Percentiles rank a stretch among this genome's conserved stretches.
phyloP scores from a whole-genome alignment of 768 basidiomycete genomes.

The Hypholoma fasciculare region DNA sequence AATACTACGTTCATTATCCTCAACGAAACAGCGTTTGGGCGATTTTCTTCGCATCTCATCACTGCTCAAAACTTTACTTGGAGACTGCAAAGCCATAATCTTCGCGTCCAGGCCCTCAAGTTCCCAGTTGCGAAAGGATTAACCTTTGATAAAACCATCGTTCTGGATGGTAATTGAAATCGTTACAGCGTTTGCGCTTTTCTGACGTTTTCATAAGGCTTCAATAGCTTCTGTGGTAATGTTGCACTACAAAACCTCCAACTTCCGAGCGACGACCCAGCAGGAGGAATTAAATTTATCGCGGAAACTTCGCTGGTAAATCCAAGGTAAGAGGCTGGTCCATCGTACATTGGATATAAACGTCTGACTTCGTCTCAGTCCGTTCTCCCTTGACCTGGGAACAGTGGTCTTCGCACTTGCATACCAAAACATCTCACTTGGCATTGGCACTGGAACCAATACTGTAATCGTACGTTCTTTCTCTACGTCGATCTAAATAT shows the following conservation, averaged over 20 bases:
- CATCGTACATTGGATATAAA: background rate
- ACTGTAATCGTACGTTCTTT: slow-evolving; percentile 48
- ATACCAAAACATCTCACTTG: slow-evolving; percentile 58
- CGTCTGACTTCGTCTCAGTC: slow-evolving; percentile 33
- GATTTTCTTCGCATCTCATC: slow-evolving; percentile 64
- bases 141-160: slow-evolving; percentile 60
- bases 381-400: slow-evolving; percentile 70
- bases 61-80: slow-evolving; percentile 69
- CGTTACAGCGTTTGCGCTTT: too few relatives aligned
- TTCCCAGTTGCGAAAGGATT: slow-evolving; percentile 70
- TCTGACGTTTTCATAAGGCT: slow-evolving; percentile 34
- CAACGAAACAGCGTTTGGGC: slow-evolving; percentile 57
- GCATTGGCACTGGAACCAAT: slow-evolving; percentile 51
- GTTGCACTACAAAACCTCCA: slow-evolving; percentile 58
- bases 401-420: slow-evolving; percentile 62
- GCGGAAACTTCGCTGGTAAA: slow-evolving; percentile 58
- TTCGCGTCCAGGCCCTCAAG: slow-evolving; percentile 64
- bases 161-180: slow-evolving; percentile 46
- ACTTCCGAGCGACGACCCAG: slow-evolving; percentile 65
- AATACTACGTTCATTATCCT: slow-evolving; percentile 56
- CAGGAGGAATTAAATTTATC: slow-evolving; percentile 66
- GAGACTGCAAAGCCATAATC: slow-evolving; percentile 54
- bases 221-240: slow-evolving; percentile 60
- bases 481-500: background rate
- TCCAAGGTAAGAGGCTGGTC: slow-evolving; percentile 41